Base-by-base conservation (phyloP, 2,329 filamentous ascomycete species). In the Geosmithia flava region DNA sequence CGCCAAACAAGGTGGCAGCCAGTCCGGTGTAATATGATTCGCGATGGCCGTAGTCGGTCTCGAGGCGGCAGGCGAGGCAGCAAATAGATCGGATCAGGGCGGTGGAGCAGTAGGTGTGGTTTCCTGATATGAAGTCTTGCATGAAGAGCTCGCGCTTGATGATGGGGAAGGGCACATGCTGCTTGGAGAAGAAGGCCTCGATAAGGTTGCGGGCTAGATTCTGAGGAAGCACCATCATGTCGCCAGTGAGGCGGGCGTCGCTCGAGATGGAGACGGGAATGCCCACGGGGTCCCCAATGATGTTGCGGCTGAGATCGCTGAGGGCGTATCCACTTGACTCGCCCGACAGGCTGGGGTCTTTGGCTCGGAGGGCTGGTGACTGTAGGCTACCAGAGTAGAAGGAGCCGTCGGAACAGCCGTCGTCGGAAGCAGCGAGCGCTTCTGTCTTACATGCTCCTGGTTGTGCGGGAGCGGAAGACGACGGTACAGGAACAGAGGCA, bases 121-220 rank as follows among this genome's bases (percentile, higher is more conserved):
- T 29, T 27, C 40, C 37, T n/a, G 27, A 16, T 2, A 7, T 13
- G 10, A 42, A 47, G 23, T 47, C 39, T 5, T 33, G 46, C 46
- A 47, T 47, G 39, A 47, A 47, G 20, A 47, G 39, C 16, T 30
- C 23, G 8, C 46, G 37, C 11, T 47, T 29, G 20, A 47, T 47
- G 23, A 23, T 41, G 27, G 46, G 46, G 20, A 42, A 47, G 19
- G 46, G 46, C 11, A 47, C 13, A 23, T 47, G 42, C n/a, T 47
- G 46, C 39, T 39, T 20, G n/a, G 4, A 17, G 33, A 48, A 48
- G 47, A 48, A 46, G n/a, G 17, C 20, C 5, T 43, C 20, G 20
- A 47, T 7, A 8, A 42, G 17, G 8, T 29, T 29, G 20, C 27
- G 17, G 27, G 27, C 46, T 7, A 42, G 46, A 2, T 30, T 20